Evolutionary conservation across 768 basidiomycete genomes (phyloP).

Genomic region (Collybia nuda): DNA sequence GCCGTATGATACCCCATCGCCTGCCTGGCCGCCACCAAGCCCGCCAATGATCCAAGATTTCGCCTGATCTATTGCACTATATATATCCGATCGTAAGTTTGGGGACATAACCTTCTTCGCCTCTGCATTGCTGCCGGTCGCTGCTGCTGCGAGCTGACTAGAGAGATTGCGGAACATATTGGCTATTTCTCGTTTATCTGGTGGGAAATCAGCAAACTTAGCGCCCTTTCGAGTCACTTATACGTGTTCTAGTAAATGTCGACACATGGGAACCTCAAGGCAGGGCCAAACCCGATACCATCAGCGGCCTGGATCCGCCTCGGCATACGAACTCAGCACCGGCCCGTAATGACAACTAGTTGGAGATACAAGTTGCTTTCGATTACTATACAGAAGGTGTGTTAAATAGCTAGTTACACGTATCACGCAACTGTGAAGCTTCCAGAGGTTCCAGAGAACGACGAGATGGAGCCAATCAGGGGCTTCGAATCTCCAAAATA

Average conservation of each 20-base stretch:
- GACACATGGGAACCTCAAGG: slow-evolving; percentile 41
- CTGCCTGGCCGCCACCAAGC: slow-evolving; percentile 40
- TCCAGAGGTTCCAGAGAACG: slow-evolving; percentile 64
- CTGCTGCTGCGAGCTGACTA: slow-evolving; percentile 35
- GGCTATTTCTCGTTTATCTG: neutral
- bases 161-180: slow-evolving; percentile 48
- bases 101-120: slow-evolving; percentile 47
- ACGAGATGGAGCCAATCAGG: slow-evolving; percentile 56
- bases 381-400: no score
- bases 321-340: neutral
- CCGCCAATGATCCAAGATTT: slow-evolving; percentile 46
- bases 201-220: slow-evolving; percentile 1
- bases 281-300: slow-evolving; percentile 8
- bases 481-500: slow-evolving; percentile 82
- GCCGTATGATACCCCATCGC: slow-evolving; percentile 52
- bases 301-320: neutral
- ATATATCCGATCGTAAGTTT: slow-evolving; percentile 50
- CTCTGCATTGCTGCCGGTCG: slow-evolving; percentile 25
- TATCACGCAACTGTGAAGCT: slow-evolving; percentile 55
- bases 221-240: slow-evolving; percentile 8
- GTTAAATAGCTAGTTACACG: no score
- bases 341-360: neutral
- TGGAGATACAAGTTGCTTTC: neutral
- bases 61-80: slow-evolving; percentile 43
- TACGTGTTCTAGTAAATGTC: slow-evolving; percentile 11